Evolutionary conservation across 805 yeast species (phyloP), one percentile per base, ranked within the genome.

Genomic region (Ogataea methanolica): DNA sequence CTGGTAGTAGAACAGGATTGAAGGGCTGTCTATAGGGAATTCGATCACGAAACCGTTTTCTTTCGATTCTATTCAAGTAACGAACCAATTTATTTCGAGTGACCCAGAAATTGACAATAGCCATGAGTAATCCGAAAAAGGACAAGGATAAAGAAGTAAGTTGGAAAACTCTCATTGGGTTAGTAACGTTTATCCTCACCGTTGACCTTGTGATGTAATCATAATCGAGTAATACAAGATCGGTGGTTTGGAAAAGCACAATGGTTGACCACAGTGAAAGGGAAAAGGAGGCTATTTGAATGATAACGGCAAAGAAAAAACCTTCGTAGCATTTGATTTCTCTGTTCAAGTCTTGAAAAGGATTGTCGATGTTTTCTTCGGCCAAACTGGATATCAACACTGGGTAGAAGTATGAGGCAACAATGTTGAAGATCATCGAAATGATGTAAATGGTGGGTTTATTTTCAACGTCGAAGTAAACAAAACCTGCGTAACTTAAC

Each of bases 351-450:
- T 57, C 54, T 16, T 48, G 51, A 36, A 61, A 57, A 9, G 67
- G 67, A 40, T 49, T 44, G 6, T 50, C 57, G 1, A 59, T 34
- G 41, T 54, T 58, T 5, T 58, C 63, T 35, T 59, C 61, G 42
- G 56, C 46, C 21, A 59, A 43, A 31, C 56, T 42, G 14, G 55
- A 56, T 5, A 53, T 47, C 15, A 64, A 43, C 9, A 64, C 37
- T 4, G 67, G 67, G 22, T 63, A 53, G 37, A 57, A 52, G 47
- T 62, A 64, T 6, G 64, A 56, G 1, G 57, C 54, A 6, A 61
- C 36, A 7, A 61, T 52, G 37, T 61, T 62, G 46, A 52, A 55
- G 3, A 56, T 22, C 47, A 57, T 57, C 8, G 64, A 59, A 2
- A 59, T 39, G 33, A 47, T 48, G 50, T 59, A 58, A 5, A 61